Base-by-base conservation (phyloP, 2,329 filamentous ascomycete genomes). In the Ustilaginoidea virens region DNA sequence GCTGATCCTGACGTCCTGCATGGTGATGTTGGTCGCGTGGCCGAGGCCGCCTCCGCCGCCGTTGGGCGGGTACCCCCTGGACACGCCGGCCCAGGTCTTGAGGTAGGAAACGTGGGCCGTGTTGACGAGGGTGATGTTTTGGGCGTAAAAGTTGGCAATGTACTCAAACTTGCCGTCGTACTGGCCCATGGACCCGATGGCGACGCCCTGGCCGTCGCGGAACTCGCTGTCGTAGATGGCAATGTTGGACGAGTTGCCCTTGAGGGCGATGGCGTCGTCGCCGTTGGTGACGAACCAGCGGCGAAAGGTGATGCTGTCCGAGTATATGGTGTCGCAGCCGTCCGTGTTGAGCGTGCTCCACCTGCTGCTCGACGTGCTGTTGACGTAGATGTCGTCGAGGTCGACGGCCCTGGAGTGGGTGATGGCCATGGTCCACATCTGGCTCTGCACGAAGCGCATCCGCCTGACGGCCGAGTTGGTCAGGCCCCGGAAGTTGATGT, bases 341-440 rank as follows among this genome's bases (percentile, higher is more conserved):
- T 60, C 55, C 1, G 56, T 61, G 36, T 55, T 56, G 31, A 52
- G 44, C 1, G 48, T 51, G 34, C 37, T 48, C 37, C 47, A 45
- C 30, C 40, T 30, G 28, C 40, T 45, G 8, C 29, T 36, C 1
- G 50, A 53, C 1, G 57, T 61, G 42, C 57, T 69, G 46, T 69
- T 69, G 31, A 69, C 55, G 35, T 58, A 63, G 4, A 71, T 66
- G 34, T 63, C 54, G 28, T 63, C 51, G 5, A 71, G 48, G 1
- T 62, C 45, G 2, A 63, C 46, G 27, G 62, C 46, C 5, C 56
- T 35, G 3, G 60, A 62, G 41, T 62, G 48, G 7, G 62, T 63
- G 17, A 69, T 55, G 1, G 61, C 61, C 55, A 71, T 62, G 1
- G 63, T 63, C 59, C 69, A 74, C 68, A 74, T 73, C 47, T 73